Evolutionary conservation across 805 yeast species (phyloP).

Genomic region (Trichomonascus vanleenenianus): DNA sequence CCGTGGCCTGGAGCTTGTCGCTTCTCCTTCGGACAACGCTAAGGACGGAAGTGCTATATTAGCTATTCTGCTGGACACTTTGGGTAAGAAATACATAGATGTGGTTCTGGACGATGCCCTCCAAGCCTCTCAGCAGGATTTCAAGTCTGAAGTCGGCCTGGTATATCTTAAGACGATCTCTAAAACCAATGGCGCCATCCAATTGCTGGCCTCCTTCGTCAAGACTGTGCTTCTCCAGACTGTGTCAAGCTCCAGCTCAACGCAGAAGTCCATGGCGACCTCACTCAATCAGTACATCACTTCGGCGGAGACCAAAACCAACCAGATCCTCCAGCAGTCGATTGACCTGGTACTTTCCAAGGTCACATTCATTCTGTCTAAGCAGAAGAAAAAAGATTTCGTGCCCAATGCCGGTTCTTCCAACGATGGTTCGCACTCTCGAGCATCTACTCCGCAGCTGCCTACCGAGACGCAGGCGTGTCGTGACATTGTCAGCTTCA

Average conservation of each 20-base stretch:
- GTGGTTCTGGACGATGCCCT: conserved; percentile 61
- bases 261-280: conserved; percentile 51
- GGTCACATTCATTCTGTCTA: conserved; percentile 43
- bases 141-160: conserved; percentile 33
- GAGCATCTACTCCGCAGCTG: background rate
- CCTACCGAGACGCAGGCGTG: conserved; percentile 58
- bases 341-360: conserved; percentile 45
- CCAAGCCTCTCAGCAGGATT: conserved; percentile 30
- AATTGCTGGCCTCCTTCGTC: conserved; percentile 60
- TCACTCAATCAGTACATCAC: conserved; percentile 54
- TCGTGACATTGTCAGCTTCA: conserved; percentile 48
- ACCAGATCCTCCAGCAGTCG: conserved; percentile 53
- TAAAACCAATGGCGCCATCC: conserved; percentile 50
- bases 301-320: conserved; percentile 57
- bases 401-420: conserved; percentile 31
- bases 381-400: conserved; percentile 73
- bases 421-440: background rate
- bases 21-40: conserved; percentile 46
- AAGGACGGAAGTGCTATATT: conserved; percentile 58
- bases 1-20: conserved; percentile 57
- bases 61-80: conserved; percentile 57
- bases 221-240: conserved; percentile 72
- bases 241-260: conserved; percentile 45
- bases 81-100: conserved; percentile 69
- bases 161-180: conserved; percentile 43